These are phyloP conservation scores for Penicillium sp. DNA, from an alignment of 2,329 filamentous ascomycete species.

Conservation along the genomic window DNA sequence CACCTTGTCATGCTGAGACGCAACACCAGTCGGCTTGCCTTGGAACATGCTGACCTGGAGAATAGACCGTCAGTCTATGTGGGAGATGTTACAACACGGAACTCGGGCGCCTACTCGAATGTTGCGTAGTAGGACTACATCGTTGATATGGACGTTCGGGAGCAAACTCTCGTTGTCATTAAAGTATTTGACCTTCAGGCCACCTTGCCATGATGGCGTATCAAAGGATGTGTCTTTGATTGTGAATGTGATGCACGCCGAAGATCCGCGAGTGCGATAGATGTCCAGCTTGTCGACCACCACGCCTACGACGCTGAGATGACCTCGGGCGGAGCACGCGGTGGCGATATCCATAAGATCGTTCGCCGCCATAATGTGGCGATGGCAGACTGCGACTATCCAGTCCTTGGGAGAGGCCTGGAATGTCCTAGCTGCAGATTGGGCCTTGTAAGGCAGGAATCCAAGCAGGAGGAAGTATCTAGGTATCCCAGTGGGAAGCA, in stretches of 20 bases:
- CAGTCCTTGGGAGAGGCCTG: no score
- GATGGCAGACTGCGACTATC: no score
- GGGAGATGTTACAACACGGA: not conserved
- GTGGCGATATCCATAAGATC: constrained; percentile 49
- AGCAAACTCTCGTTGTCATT: constrained; percentile 43
- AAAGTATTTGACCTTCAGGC: constrained; percentile 61
- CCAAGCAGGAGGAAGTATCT: no score
- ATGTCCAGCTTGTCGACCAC: constrained; percentile 63
- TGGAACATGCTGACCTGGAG: constrained; percentile 23
- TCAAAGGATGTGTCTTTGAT: constrained; percentile 58
- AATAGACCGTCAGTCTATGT: not conserved
- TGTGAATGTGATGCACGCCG: constrained; percentile 61
- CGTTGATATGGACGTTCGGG: constrained; percentile 52
- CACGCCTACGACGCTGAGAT: constrained; percentile 65
- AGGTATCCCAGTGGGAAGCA: no score
- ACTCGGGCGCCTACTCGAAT: constrained; percentile 51
- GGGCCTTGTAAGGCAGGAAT: no score
- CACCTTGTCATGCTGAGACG: constrained; percentile 26
- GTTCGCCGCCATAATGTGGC: constrained; percentile 15
- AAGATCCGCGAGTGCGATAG: constrained; percentile 50
- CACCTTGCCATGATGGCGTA: constrained; percentile 37
- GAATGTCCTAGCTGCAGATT: no score
- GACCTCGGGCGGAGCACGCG: constrained; percentile 39
- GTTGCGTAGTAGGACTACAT: constrained; percentile 63
- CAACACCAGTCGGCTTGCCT: constrained; percentile 26